Percentiles rank a stretch among this genome's conserved stretches.
Evolutionary conservation across 306 rosid species (phyloP).

Genomic region (Vigna trinervia): DNA sequence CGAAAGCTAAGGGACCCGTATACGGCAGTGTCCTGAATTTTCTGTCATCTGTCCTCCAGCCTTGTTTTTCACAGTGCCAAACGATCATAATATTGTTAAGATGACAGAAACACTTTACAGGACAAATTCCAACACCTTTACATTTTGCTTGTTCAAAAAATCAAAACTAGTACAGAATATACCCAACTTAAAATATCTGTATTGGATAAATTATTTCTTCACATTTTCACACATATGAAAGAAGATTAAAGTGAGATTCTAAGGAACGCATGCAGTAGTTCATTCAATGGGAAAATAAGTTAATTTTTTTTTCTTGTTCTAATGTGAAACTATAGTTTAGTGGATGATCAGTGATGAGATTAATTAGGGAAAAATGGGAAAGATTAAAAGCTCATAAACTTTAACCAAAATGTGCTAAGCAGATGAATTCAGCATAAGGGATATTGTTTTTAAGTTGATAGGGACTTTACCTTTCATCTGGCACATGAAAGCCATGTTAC

Average conservation of each 20-base stretch:
- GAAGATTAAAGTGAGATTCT: too few relatives aligned
- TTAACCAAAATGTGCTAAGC: constrained; percentile 41
- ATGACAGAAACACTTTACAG: not conserved
- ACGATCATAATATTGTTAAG: not conserved
- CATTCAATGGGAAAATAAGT: too few relatives aligned
- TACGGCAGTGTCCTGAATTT: constrained; percentile 49
- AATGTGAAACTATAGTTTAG: too few relatives aligned
- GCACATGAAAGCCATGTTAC: constrained; percentile 96
- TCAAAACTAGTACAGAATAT: not conserved
- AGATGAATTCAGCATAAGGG: constrained; percentile 46
- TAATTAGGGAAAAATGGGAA: constrained; percentile 47
- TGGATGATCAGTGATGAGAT: constrained; percentile 66
- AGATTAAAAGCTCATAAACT: constrained; percentile 54
- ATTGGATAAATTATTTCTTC: not conserved
- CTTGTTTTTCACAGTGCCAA: constrained; percentile 35
- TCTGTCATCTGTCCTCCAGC: constrained; percentile 35
- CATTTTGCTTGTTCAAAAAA: not conserved
- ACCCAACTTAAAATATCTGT: not conserved
- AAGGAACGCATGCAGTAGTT: too few relatives aligned
- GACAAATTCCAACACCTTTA: constrained; percentile 4
- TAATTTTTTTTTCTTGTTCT: too few relatives aligned
- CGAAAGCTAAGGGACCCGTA: constrained; percentile 32
- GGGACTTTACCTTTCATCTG: constrained; percentile 61
- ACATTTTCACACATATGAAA: not conserved
- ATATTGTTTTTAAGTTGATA: constrained; percentile 55